Conservation (phyloP, 192 early-diverging fungal genomes). For the Umbelopsis vinacea region DNA sequence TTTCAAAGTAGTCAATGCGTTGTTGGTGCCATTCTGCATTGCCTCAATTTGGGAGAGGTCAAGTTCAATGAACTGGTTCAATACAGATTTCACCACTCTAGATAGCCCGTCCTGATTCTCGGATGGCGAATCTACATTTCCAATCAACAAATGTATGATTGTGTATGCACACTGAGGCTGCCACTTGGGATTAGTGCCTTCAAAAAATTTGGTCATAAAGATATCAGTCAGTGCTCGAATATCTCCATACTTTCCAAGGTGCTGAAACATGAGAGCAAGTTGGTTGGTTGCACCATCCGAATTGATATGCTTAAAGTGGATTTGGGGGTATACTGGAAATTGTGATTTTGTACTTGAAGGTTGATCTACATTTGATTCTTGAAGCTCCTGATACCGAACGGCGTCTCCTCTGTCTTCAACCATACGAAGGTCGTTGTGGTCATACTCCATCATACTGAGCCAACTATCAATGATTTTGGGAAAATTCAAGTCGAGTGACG, state of each 20-base stretch:
- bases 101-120: neutral
- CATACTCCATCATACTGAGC: slow-evolving; percentile 43
- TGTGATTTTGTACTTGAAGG: neutral
- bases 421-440: slow-evolving; percentile 32
- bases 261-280: slow-evolving; percentile 32
- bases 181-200: slow-evolving; percentile 9
- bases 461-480: slow-evolving; percentile 39
- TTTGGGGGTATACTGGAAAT: slow-evolving; percentile 27
- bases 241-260: slow-evolving; percentile 36
- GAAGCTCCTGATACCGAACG: slow-evolving; percentile 25
- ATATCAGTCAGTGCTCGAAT: slow-evolving; percentile 33
- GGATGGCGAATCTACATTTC: neutral
- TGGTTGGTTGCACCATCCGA: slow-evolving; percentile 20
- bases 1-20: neutral
- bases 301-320: slow-evolving; percentile 39
- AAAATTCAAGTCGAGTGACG: slow-evolving; percentile 33
- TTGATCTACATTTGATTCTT: neutral
- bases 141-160: slow-evolving; percentile 39
- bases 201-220: slow-evolving; percentile 38
- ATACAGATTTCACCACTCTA: slow-evolving; percentile 21
- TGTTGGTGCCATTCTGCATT: neutral
- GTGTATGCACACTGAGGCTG: slow-evolving; percentile 42
- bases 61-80: slow-evolving; percentile 29
- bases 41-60: neutral
- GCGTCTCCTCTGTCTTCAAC: slow-evolving; percentile 31